A percentile compares a stretch with the other conserved stretches of the same genome.
Conservation (phyloP, 75 land plant genomes). For the Gnetum montanum region DNA sequence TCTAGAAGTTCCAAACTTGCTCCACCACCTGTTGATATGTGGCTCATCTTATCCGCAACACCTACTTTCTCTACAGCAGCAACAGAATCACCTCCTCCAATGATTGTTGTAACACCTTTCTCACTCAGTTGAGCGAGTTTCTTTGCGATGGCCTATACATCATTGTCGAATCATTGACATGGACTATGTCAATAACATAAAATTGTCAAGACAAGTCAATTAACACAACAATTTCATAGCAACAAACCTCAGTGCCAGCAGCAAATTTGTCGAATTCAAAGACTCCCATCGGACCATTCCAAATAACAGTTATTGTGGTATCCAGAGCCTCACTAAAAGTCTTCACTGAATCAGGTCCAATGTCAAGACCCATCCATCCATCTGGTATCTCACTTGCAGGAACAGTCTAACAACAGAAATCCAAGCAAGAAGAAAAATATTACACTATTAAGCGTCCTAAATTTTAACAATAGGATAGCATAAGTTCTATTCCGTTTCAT, state of each 20-base stretch:
- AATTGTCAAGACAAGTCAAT: neutral
- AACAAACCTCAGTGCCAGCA: slow-evolving; percentile 63
- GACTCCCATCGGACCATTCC: slow-evolving; percentile 97
- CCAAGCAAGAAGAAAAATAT: too few species aligned
- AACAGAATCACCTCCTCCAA: slow-evolving; percentile 46
- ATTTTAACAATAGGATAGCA: slow-evolving; percentile 2
- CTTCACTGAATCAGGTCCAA: slow-evolving; percentile 74
- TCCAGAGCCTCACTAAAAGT: slow-evolving; percentile 68
- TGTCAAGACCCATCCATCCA: slow-evolving; percentile 90
- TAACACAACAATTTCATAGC: neutral
- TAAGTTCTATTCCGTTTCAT: too few species aligned
- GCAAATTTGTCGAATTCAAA: slow-evolving; percentile 89
- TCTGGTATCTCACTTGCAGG: slow-evolving; percentile 52
- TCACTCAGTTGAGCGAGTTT: slow-evolving; percentile 32
- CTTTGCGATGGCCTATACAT: slow-evolving; percentile 30
- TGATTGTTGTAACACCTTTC: slow-evolving; percentile 33
- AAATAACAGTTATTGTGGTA: slow-evolving; percentile 63
- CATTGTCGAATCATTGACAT: neutral
- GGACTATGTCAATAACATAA: neutral
- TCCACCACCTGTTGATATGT: slow-evolving; percentile 49
- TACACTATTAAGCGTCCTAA: too few species aligned
- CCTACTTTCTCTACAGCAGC: slow-evolving; percentile 42
- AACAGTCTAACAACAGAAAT: slow-evolving; percentile 42
- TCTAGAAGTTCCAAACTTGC: slow-evolving; percentile 45
- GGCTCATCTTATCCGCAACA: slow-evolving; percentile 34